Percentiles rank a stretch among this genome's conserved stretches.
These are phyloP conservation scores for Arthrobotrys sinensis DNA, from an alignment of 2,329 filamentous ascomycete species.

Conservation along the genomic window DNA sequence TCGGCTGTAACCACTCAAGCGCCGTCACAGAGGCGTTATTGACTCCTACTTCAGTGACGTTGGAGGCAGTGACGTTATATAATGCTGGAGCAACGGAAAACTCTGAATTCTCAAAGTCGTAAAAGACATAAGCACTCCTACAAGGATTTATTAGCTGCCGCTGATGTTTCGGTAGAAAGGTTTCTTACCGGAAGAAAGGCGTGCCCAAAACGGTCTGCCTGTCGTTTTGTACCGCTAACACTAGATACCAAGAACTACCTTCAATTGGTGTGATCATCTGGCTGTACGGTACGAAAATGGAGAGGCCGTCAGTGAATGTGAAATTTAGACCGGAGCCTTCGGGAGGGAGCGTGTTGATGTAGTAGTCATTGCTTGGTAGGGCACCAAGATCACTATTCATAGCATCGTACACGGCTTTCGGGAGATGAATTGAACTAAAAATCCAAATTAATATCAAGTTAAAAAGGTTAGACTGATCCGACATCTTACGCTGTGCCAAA, in stretches of 20 bases:
- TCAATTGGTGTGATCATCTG: constrained; percentile 9
- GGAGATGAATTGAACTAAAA: constrained; percentile 33
- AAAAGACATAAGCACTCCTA: constrained; percentile 77
- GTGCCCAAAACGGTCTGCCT: constrained; percentile 15
- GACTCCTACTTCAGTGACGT: constrained; percentile 72
- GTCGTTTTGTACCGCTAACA: constrained; percentile 3
- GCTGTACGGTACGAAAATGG: constrained; percentile 26
- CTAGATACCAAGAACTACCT: neutral
- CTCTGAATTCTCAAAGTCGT: constrained; percentile 79
- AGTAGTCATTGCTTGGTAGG: constrained; percentile 8
- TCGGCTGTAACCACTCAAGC: neutral
- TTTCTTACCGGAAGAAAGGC: constrained; percentile 40
- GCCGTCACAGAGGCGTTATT: constrained; percentile 71
- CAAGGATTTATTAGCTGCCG: neutral
- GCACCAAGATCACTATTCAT: constrained; percentile 31
- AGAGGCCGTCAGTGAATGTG: constrained; percentile 21
- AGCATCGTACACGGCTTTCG: neutral
- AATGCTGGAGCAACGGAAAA: constrained; percentile 78
- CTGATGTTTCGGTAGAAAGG: neutral
- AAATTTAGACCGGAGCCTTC: constrained; percentile 23
- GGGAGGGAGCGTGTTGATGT: neutral
- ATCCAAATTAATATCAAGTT: neutral
- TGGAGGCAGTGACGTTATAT: constrained; percentile 72
- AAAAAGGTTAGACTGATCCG: neutral
- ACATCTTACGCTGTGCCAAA: constrained; percentile 39